Base-by-base conservation (phyloP, 2,329 filamentous ascomycete genomes). In the Penicillium sp. region DNA sequence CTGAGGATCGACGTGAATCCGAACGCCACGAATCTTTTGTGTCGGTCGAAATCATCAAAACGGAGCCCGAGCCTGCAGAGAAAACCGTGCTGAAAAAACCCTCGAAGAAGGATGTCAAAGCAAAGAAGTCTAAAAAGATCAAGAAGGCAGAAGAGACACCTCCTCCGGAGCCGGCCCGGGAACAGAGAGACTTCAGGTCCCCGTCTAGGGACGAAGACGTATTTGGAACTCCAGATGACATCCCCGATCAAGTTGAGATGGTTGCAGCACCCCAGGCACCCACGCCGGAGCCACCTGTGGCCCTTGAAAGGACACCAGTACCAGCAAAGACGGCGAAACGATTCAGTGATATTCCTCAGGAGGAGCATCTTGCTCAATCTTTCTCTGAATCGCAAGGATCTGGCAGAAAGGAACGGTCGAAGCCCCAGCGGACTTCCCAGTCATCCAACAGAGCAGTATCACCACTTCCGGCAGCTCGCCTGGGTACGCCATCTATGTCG, bases 401-500 rank as follows among this genome's bases (percentile, higher is more conserved):
- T 13, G 54, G 50, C 42, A 42, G 43, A 8, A 53, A 56, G 8
- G 53, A 48, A 11, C 48, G 46, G 10, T 51, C 46, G 6, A 50
- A 55, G 16, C 30, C 54, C 50, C 57, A 36, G n/a, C 42, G 43
- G 36, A 35, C 24, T 20, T 48, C 50, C 44, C 46, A 48, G 30
- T 35, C 47, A 25, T 44, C 53, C 24, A 54, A 49, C 53, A 49
- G 50, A 48, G 41, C 54, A 10, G 55, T 66, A 22, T 69, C 66
- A n/a, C 65, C 68, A 20, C 57, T 65, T 8, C 61, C 65, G 9
- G 56, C 60, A 28, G 48, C 54, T 69, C 82, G 65, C 24, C 63
- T 66, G 50, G 63, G 58, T 11, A 81, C 83, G 0, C 85, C 84
- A 0, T 88, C 86, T 0, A 81, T 81, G 16, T 88, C 88, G 1